These are phyloP conservation scores for Candolleomyces eurysporus DNA, from an alignment of 768 basidiomycete species.

Conservation along the genomic window DNA sequence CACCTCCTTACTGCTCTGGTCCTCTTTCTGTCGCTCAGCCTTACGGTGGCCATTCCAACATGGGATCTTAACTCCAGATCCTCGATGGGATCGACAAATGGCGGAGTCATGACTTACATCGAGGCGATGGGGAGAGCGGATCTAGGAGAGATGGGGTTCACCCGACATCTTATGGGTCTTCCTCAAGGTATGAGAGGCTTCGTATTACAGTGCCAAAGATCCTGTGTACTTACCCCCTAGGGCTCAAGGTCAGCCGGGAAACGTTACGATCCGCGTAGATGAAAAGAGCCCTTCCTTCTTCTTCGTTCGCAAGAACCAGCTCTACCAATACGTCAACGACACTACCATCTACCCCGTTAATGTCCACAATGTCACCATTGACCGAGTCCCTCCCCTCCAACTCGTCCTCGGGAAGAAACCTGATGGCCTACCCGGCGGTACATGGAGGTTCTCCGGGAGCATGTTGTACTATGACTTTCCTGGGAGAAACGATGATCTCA, in stretches of 20 bases:
- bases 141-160: not conserved
- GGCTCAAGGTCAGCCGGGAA: conserved; percentile 42
- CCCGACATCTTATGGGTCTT: conserved; percentile 11
- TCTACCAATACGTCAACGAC: conserved; percentile 56
- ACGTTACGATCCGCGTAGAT: conserved; percentile 41
- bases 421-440: conserved; percentile 39
- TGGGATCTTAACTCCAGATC: not conserved
- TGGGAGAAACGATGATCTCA: conserved; percentile 30
- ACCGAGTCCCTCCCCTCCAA: conserved; percentile 39
- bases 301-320: conserved; percentile 49
- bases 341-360: conserved; percentile 54
- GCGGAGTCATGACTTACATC: conserved; percentile 25
- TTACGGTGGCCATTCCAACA: not conserved
- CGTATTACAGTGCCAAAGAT: too few relatives aligned
- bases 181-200: conserved; percentile 4
- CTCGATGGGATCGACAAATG: not conserved
- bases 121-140: conserved; percentile 24
- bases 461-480: conserved; percentile 49
- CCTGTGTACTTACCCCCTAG: not conserved
- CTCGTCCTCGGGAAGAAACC: conserved; percentile 39
- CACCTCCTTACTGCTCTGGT: not conserved
- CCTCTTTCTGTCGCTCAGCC: not conserved
- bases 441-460: conserved; percentile 57
- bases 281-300: conserved; percentile 43
- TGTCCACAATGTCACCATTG: conserved; percentile 46